A percentile compares a stretch with the other conserved stretches of the same genome.
phyloP scores from a whole-genome alignment of 1,139 yeast species.

The Taiozyma sp. region DNA sequence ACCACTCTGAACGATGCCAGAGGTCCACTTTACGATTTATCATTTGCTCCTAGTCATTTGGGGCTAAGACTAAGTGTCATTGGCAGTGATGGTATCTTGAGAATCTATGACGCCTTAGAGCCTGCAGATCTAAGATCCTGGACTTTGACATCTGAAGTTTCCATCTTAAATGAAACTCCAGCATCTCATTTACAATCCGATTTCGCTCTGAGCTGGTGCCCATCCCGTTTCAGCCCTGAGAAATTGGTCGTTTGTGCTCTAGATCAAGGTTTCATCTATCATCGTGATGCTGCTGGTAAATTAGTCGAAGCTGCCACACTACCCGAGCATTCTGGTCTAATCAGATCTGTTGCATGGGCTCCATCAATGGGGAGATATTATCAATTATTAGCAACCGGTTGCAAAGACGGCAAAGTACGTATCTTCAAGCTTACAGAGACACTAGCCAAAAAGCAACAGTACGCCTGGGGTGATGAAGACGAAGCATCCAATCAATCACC shows the following conservation, averaged over 20 bases:
- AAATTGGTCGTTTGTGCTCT: constrained; percentile 81
- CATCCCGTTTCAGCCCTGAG: constrained; percentile 78
- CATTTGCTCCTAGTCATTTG: constrained; percentile 82
- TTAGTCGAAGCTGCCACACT: constrained; percentile 40
- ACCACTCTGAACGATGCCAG: constrained; percentile 78
- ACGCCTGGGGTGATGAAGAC: constrained; percentile 12
- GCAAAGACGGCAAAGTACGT: constrained; percentile 89
- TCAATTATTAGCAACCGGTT: constrained; percentile 90
- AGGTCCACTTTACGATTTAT: constrained; percentile 87
- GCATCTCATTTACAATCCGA: constrained; percentile 83
- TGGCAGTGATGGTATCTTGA: constrained; percentile 83
- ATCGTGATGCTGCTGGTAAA: constrained; percentile 42
- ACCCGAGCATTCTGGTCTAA: constrained; percentile 83
- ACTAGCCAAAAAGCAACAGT: constrained; percentile 23
- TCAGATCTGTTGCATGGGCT: constrained; percentile 93
- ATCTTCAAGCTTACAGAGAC: constrained; percentile 67
- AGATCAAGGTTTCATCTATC: constrained; percentile 81
- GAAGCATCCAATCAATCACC: constrained; percentile 13
- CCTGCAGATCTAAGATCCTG: constrained; percentile 82
- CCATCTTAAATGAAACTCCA: constrained; percentile 64
- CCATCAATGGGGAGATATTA: constrained; percentile 92
- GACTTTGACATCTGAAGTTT: constrained; percentile 71
- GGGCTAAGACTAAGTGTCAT: constrained; percentile 84
- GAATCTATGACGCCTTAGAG: constrained; percentile 86
- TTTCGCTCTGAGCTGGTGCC: constrained; percentile 91